phyloP scores from a whole-genome alignment of 257 asterid genomes.

The Henckelia pumila region DNA sequence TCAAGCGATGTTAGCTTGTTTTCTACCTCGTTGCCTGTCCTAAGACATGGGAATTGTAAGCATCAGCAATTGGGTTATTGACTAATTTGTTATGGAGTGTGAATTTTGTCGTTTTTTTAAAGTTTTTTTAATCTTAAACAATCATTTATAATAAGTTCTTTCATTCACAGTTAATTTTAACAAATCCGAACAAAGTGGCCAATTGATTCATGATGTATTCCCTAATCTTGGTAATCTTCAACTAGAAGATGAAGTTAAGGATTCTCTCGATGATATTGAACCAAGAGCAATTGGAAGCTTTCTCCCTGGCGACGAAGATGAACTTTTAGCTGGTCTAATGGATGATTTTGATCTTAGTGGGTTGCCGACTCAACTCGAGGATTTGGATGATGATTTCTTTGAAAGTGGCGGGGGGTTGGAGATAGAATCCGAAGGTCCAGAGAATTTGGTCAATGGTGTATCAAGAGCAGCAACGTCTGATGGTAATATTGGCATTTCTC shows the following conservation, averaged over 20 bases:
- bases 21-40: slow-evolving; percentile 78
- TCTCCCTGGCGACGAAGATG: slow-evolving; percentile 94
- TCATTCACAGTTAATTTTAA: slow-evolving; percentile 51
- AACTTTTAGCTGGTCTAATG: slow-evolving; percentile 80
- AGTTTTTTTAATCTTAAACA: neutral
- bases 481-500: slow-evolving; percentile 44
- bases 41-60: slow-evolving; percentile 65
- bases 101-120: slow-evolving; percentile 16
- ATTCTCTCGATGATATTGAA: slow-evolving; percentile 50
- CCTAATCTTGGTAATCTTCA: slow-evolving; percentile 42
- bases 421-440: slow-evolving; percentile 61
- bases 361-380: slow-evolving; percentile 88
- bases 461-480: slow-evolving; percentile 53
- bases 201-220: slow-evolving; percentile 51
- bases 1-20: slow-evolving; percentile 78
- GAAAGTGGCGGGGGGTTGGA: slow-evolving; percentile 97
- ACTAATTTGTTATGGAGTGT: neutral
- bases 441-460: slow-evolving; percentile 45
- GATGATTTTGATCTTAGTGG: slow-evolving; percentile 87
- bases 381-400: slow-evolving; percentile 89
- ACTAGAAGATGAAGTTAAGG: slow-evolving; percentile 45
- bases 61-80: slow-evolving; percentile 9
- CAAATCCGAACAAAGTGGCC: slow-evolving; percentile 41
- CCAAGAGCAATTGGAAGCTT: slow-evolving; percentile 43
- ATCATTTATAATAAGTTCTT: neutral